Percentiles rank a stretch among this genome's conserved stretches.
phyloP scores from a whole-genome alignment of 441 rosid genomes.

The Raphanus hybrid region DNA sequence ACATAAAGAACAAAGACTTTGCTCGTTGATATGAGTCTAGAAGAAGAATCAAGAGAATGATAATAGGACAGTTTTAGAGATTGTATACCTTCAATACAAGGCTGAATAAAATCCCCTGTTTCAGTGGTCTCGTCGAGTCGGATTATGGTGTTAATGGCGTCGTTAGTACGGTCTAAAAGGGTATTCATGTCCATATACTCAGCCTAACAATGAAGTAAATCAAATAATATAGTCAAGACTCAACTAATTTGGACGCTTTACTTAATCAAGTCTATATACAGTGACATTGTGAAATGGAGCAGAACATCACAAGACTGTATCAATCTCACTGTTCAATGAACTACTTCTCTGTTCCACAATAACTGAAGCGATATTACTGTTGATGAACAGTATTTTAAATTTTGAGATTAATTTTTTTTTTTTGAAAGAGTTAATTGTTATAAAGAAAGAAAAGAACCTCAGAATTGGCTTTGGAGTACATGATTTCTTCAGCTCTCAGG shows the following conservation, averaged over 20 bases:
- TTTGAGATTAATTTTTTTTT: neutral
- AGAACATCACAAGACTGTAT: neutral
- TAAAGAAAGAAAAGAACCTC: conserved; percentile 46
- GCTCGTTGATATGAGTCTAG: conserved; percentile 15
- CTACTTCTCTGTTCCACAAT: conserved; percentile 5
- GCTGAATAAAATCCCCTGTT: conserved; percentile 62
- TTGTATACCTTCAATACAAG: conserved; percentile 70
- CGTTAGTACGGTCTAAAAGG: conserved; percentile 58
- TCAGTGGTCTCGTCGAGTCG: conserved; percentile 66
- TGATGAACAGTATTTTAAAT: neutral
- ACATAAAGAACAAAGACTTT: conserved; percentile 13
- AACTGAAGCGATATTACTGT: neutral
- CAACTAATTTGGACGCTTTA: neutral
- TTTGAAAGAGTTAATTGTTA: too few relatives aligned
- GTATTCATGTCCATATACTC: conserved; percentile 66
- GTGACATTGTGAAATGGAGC: neutral
- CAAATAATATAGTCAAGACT: neutral
- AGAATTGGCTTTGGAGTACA: conserved; percentile 73
- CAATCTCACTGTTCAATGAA: conserved; percentile 27
- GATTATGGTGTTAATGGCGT: conserved; percentile 71
- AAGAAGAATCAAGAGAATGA: neutral
- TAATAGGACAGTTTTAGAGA: neutral
- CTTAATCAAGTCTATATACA: conserved; percentile 1
- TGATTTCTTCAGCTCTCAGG: conserved; percentile 66
- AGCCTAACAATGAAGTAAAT: conserved; percentile 43